Percentiles rank a stretch among this genome's conserved stretches.
phyloP scores from a whole-genome alignment of 2,329 filamentous ascomycete genomes.

The Fonsecaea erecta region DNA sequence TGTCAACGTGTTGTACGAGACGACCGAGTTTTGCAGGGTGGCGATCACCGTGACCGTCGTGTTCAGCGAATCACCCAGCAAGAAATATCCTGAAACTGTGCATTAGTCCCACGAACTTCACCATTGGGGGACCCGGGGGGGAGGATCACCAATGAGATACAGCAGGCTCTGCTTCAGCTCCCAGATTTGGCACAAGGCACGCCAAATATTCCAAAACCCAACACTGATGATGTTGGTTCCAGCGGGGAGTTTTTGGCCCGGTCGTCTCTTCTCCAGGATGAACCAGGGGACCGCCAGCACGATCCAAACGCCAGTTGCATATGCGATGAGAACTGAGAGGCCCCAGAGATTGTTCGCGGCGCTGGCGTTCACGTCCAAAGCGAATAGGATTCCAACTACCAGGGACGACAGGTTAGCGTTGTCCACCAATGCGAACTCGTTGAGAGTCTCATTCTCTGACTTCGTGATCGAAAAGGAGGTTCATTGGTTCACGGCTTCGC shows the following conservation, averaged over 20 bases:
- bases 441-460: not conserved
- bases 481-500: not conserved
- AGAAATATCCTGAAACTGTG: conserved; percentile 58
- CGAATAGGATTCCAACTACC: conserved; percentile 65
- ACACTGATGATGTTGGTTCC: conserved; percentile 58
- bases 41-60: conserved; percentile 71
- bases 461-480: not conserved
- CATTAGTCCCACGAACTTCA: not conserved
- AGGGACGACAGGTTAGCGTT: not conserved
- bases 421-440: not conserved
- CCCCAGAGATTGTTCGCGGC: conserved; percentile 69
- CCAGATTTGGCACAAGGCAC: conserved; percentile 65
- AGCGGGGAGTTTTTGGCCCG: conserved; percentile 58
- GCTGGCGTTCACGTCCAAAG: conserved; percentile 63
- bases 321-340: conserved; percentile 67
- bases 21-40: conserved; percentile 68
- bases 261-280: conserved; percentile 65
- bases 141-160: conserved; percentile 61
- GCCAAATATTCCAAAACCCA: conserved; percentile 65
- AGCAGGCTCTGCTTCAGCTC: conserved; percentile 68
- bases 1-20: conserved; percentile 67
- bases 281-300: conserved; percentile 70
- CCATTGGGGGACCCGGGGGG: not conserved
- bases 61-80: conserved; percentile 71
- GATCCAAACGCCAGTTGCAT: conserved; percentile 68